Evolutionary conservation across 2,329 filamentous ascomycete genomes (phyloP).

Genomic region (Zymoseptoria ardabiliae): DNA sequence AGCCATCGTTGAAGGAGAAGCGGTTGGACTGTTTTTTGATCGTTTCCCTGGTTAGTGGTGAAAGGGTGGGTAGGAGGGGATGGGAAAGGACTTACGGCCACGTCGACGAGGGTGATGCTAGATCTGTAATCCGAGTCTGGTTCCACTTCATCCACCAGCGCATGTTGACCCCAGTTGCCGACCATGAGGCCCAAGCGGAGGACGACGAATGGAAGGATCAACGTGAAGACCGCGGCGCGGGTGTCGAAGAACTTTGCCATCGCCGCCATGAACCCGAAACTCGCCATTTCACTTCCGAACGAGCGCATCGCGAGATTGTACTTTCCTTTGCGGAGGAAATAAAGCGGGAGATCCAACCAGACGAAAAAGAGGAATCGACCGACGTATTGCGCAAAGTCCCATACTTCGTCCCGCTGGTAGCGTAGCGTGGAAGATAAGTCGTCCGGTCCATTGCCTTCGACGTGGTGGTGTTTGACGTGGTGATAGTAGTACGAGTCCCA

Average conservation of each 20-base stretch:
- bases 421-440: slow-evolving; percentile 70
- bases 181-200: slow-evolving; percentile 69
- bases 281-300: slow-evolving; percentile 54
- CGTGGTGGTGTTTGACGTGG: slow-evolving; percentile 79
- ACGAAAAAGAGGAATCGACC: slow-evolving; percentile 65
- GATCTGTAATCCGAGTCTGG: slow-evolving; percentile 72
- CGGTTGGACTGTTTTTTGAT: slow-evolving; percentile 71
- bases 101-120: slow-evolving; percentile 72
- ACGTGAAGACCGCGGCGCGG: slow-evolving; percentile 55
- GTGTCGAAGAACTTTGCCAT: slow-evolving; percentile 45
- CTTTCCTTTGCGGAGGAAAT: slow-evolving; percentile 62
- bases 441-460: slow-evolving; percentile 70
- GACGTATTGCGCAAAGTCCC: slow-evolving; percentile 64
- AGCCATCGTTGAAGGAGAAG: slow-evolving; percentile 76
- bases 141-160: slow-evolving; percentile 66
- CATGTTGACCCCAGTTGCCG: slow-evolving; percentile 80
- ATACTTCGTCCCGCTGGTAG: slow-evolving; percentile 63
- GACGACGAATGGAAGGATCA: slow-evolving; percentile 58
- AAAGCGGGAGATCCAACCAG: slow-evolving; percentile 68
- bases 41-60: too few relatives aligned
- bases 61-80: slow-evolving; percentile 5
- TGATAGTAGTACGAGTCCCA: slow-evolving; percentile 84
- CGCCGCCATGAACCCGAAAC: slow-evolving; percentile 47
- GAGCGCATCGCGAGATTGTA: slow-evolving; percentile 47
- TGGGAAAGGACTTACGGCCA: slow-evolving; percentile 51